Evolutionary conservation across 2,329 filamentous ascomycete genomes (phyloP).

Genomic region (Acephala macrosclerotiorum): DNA sequence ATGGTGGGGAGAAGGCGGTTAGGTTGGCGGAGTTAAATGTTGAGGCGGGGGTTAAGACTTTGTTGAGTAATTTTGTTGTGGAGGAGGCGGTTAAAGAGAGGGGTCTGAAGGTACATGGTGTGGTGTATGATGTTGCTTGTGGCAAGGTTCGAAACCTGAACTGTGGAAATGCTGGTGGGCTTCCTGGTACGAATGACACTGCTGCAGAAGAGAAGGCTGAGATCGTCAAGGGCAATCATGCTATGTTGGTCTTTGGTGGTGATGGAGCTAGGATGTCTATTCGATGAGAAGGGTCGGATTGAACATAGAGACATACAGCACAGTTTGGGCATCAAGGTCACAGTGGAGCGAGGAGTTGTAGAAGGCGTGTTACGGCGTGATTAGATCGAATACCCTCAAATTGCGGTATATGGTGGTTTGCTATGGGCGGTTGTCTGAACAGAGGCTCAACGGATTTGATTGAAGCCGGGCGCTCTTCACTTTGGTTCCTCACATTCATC

Average conservation of each 20-base stretch:
- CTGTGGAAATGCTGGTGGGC: slow-evolving; percentile 45
- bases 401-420: not conserved
- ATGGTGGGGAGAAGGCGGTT: slow-evolving; percentile 61
- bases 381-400: slow-evolving; percentile 22
- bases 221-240: slow-evolving; percentile 53
- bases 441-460: slow-evolving; percentile 23
- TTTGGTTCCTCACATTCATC: slow-evolving; percentile 3
- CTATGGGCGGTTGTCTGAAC: slow-evolving; percentile 16
- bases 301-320: not conserved
- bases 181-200: slow-evolving; percentile 13
- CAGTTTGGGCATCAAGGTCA: not conserved
- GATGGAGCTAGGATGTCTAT: slow-evolving; percentile 49
- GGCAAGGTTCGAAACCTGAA: slow-evolving; percentile 59
- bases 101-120: slow-evolving; percentile 78
- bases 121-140: slow-evolving; percentile 70
- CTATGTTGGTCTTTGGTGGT: slow-evolving; percentile 57
- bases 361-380: not conserved
- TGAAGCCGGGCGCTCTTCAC: slow-evolving; percentile 7
- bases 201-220: slow-evolving; percentile 21
- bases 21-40: slow-evolving; percentile 83
- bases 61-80: slow-evolving; percentile 74
- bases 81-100: slow-evolving; percentile 74
- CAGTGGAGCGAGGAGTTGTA: slow-evolving; percentile 11
- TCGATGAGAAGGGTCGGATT: slow-evolving; percentile 29
- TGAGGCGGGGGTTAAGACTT: slow-evolving; percentile 67